phyloP scores from a whole-genome alignment of 495 filamentous ascomycete species.

The Penicillium bovifimosum region DNA sequence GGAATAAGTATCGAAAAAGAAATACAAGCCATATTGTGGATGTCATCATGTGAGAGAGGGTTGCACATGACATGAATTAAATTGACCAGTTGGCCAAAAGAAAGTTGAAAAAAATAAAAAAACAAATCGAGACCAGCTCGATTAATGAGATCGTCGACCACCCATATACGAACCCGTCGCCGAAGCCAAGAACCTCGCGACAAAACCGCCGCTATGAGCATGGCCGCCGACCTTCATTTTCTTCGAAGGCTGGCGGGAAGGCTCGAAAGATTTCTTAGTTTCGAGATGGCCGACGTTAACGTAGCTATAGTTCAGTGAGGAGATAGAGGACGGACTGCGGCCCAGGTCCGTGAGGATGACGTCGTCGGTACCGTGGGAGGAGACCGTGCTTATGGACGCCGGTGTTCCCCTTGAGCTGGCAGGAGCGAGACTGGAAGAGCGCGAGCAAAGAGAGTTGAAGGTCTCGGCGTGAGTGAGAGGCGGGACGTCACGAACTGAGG shows the following conservation, averaged over 20 bases:
- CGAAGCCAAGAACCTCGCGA: slow-evolving; percentile 42
- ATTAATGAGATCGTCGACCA: slow-evolving; percentile 33
- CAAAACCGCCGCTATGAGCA: slow-evolving; percentile 28
- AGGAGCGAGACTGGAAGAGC: slow-evolving; percentile 45
- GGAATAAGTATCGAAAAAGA: slow-evolving; percentile 7
- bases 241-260: slow-evolving; percentile 36
- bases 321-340: slow-evolving; percentile 30
- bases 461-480: slow-evolving; percentile 42
- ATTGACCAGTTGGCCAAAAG: background rate
- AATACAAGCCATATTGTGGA: background rate
- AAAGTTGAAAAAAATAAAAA: background rate
- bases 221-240: slow-evolving; percentile 35
- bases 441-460: slow-evolving; percentile 41
- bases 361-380: slow-evolving; percentile 33
- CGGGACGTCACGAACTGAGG: slow-evolving; percentile 45
- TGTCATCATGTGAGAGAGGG: background rate
- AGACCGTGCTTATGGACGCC: slow-evolving; percentile 39
- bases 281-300: slow-evolving; percentile 25
- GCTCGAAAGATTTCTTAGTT: slow-evolving; percentile 23
- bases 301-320: slow-evolving; percentile 30
- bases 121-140: slow-evolving; percentile 17
- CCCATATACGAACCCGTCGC: slow-evolving; percentile 42
- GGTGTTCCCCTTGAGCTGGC: slow-evolving; percentile 40
- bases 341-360: slow-evolving; percentile 31
- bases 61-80: background rate